Percentiles rank a stretch among this genome's conserved stretches.
phyloP scores from a whole-genome alignment of 2,329 filamentous ascomycete genomes.

The Verticillium dahliae region DNA sequence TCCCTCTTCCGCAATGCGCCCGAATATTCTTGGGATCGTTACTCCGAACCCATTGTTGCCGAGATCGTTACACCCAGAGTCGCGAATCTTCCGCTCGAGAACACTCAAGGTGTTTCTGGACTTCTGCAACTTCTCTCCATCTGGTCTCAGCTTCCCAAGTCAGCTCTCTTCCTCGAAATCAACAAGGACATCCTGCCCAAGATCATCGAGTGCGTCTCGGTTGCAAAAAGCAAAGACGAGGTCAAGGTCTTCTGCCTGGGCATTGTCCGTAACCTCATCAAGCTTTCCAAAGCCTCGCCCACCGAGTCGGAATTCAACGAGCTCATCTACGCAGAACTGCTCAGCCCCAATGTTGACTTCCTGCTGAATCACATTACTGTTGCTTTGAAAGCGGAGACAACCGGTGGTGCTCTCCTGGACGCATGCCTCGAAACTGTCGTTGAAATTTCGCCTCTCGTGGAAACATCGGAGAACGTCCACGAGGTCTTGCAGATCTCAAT shows the following conservation, averaged over 20 bases:
- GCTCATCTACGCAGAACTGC: slow-evolving; percentile 46
- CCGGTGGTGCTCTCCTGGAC: slow-evolving; percentile 70
- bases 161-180: slow-evolving; percentile 58
- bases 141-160: slow-evolving; percentile 65
- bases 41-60: slow-evolving; percentile 62
- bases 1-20: slow-evolving; percentile 70
- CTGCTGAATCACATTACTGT: slow-evolving; percentile 62
- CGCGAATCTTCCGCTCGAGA: slow-evolving; percentile 74
- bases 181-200: slow-evolving; percentile 61
- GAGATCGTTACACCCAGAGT: slow-evolving; percentile 74
- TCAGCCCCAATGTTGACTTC: slow-evolving; percentile 50
- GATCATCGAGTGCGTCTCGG: slow-evolving; percentile 64
- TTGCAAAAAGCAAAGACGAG: slow-evolving; percentile 73
- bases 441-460: slow-evolving; percentile 64
- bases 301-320: slow-evolving; percentile 48
- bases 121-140: slow-evolving; percentile 73
- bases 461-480: slow-evolving; percentile 62
- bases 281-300: slow-evolving; percentile 48
- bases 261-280: slow-evolving; percentile 65
- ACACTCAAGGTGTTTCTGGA: slow-evolving; percentile 81
- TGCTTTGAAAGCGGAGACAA: slow-evolving; percentile 54
- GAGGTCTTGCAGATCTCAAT: slow-evolving; percentile 74
- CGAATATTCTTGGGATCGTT: slow-evolving; percentile 64
- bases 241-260: slow-evolving; percentile 78
- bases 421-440: slow-evolving; percentile 74